Percentiles rank a stretch among this genome's conserved stretches.
Conservation (phyloP, 2,329 filamentous ascomycete genomes). For the Didymella sp. region DNA sequence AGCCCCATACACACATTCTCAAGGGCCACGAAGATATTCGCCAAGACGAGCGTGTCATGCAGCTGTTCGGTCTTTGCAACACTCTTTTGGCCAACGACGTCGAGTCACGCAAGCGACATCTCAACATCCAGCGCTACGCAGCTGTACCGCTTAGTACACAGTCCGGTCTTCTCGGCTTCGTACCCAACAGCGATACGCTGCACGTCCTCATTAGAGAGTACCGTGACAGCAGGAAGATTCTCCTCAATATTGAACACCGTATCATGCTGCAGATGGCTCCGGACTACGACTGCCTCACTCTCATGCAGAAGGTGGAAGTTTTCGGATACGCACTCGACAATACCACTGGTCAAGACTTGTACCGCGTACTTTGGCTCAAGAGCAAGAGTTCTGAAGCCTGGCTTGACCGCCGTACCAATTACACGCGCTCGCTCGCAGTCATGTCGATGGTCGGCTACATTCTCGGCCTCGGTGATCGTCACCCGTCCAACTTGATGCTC, state of each 20-base stretch:
- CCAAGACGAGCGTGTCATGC: conserved; percentile 99
- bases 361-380: conserved; percentile 98
- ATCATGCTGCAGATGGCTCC: conserved; percentile 99
- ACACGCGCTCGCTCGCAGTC: conserved; percentile 93
- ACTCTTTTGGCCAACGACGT: conserved; percentile 92
- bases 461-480: conserved; percentile 91
- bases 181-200: conserved; percentile 95
- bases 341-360: conserved; percentile 97
- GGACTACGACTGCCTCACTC: conserved; percentile 95
- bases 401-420: conserved; percentile 98
- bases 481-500: conserved; percentile 97
- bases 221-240: conserved; percentile 92
- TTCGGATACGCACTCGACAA: conserved; percentile 99
- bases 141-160: conserved; percentile 97
- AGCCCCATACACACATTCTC: conserved; percentile 83
- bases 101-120: conserved; percentile 94
- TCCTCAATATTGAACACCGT: conserved; percentile 98
- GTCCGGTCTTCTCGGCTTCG: conserved; percentile 94
- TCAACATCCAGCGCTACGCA: conserved; percentile 94
- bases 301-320: conserved; percentile 99
- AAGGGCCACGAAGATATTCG: conserved; percentile 99
- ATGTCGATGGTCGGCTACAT: conserved; percentile 99
- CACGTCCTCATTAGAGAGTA: conserved; percentile 98
- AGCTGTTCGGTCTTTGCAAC: conserved; percentile 96
- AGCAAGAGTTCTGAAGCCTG: conserved; percentile 97